Conservation (phyloP, 371 early-diverging fungal species). For the Syncephalis plumigaleata region DNA sequence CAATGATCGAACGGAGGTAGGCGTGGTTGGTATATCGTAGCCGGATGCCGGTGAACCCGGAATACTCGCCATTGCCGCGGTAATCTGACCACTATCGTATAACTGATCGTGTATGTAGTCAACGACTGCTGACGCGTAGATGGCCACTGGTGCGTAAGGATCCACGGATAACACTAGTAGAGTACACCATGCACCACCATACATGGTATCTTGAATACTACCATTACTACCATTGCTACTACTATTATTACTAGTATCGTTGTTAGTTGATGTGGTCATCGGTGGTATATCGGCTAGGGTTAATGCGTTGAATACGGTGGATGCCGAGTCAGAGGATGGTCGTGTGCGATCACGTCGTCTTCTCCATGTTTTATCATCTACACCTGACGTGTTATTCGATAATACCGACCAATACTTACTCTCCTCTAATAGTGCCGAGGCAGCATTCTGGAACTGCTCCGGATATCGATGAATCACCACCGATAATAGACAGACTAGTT, state of each 20-base stretch:
- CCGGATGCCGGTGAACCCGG: too few relatives aligned
- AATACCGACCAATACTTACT: slow-evolving; percentile 9
- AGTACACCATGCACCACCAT: slow-evolving; percentile 56
- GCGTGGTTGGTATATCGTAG: too few relatives aligned
- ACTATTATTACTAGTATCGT: too few relatives aligned
- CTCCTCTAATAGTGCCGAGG: slow-evolving; percentile 47
- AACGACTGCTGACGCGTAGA: slow-evolving; percentile 38
- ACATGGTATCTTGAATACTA: slow-evolving; percentile 18
- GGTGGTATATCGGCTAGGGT: neutral
- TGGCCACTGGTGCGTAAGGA: slow-evolving; percentile 50
- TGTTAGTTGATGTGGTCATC: neutral
- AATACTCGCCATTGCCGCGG: neutral
- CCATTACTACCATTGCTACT: neutral
- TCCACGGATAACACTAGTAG: slow-evolving; percentile 61
- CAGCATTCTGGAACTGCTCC: slow-evolving; percentile 38
- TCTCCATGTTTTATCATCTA: slow-evolving; percentile 3
- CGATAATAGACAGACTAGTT: slow-evolving; percentile 55
- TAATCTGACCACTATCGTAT: slow-evolving; percentile 3
- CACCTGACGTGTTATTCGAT: too few relatives aligned
- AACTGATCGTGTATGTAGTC: slow-evolving; percentile 46
- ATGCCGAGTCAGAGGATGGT: slow-evolving; percentile 8
- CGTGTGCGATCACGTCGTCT: slow-evolving; percentile 10
- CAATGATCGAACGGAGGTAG: too few relatives aligned
- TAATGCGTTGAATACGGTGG: neutral
- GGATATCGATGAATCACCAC: slow-evolving; percentile 38